Evolutionary conservation across 768 basidiomycete species (phyloP), one percentile per base, ranked within the genome.

Genomic region (Tulasnella sp.): DNA sequence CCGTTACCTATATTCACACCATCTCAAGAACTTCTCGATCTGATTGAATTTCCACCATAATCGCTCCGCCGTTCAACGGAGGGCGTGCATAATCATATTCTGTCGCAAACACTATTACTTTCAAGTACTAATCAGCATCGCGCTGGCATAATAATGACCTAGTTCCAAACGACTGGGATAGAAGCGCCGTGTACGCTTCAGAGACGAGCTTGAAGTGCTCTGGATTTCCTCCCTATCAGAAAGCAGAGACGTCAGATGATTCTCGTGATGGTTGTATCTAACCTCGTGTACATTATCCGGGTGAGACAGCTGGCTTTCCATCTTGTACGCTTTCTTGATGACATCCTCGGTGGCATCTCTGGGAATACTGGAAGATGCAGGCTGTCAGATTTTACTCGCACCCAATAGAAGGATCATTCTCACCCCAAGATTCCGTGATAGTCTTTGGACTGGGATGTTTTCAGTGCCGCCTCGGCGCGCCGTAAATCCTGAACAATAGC

Each of bases 311-410:
- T 91, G 71, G 66, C 85, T 88, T 72, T 92, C 87, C 65, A 83
- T 78, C 61, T 92, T 78, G 71, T 97, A 97, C 30, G 80, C 95
- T 73, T 93, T 96, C 76, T 88, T 93, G 66, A 96, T 85, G 23
- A 93, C 90, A 3, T 65, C 51, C 27, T 88, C 86, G 1, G 73
- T 73, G 66, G 83, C 84, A 24, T 84, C 83, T 61, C 80, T 72
- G 19, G 75, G 21, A 3, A 88, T 70, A 80, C 73, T 67, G 65
- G 32, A 34, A 64, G 65, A 38, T 38, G 15, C 34, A 5, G 34
- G 34, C 15, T 15, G 34, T 38, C 15, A 38, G 34, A n/a, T n/a
- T n/a, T n/a, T n/a, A n/a, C n/a, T n/a, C n/a, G 38, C 47, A 23
- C 13, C 38, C n/a, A 19, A 32, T 27, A 24, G 34, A 38, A 38